Evolutionary conservation across 768 basidiomycete genomes (phyloP).

Genomic region (Collybiopsis confluens): DNA sequence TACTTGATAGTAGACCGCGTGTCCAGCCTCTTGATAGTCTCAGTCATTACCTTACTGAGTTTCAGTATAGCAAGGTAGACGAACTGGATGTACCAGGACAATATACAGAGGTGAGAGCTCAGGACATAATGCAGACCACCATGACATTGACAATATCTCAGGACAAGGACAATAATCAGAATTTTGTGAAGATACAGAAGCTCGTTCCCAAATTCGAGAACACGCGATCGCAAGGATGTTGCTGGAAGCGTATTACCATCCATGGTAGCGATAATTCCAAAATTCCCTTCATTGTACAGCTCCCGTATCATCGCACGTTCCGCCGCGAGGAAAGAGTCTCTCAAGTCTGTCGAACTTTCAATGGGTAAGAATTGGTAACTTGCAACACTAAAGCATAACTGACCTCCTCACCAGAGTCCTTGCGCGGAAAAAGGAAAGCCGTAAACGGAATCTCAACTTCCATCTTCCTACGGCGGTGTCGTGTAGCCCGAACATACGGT

Average conservation of each 20-base stretch:
- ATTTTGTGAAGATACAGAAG: slow-evolving; percentile 86
- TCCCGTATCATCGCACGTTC: slow-evolving; percentile 78
- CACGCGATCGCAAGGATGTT: slow-evolving; percentile 79
- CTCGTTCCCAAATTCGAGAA: slow-evolving; percentile 91
- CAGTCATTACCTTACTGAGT: slow-evolving; percentile 93
- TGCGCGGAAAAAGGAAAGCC: slow-evolving; percentile 82
- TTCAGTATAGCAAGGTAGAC: slow-evolving; percentile 96
- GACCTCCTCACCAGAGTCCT: slow-evolving; percentile 54
- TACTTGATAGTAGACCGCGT: slow-evolving; percentile 78
- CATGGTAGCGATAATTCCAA: slow-evolving; percentile 88
- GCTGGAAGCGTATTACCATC: slow-evolving; percentile 87
- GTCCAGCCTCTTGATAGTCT: slow-evolving; percentile 80
- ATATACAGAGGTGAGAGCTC: slow-evolving; percentile 78
- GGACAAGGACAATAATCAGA: slow-evolving; percentile 94
- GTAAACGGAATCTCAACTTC: slow-evolving; percentile 89
- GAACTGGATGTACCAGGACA: slow-evolving; percentile 99
- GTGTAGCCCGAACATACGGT: slow-evolving; percentile 74
- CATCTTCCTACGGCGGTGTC: slow-evolving; percentile 87
- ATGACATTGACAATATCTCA: slow-evolving; percentile 22
- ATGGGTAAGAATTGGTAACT: slow-evolving; percentile 51
- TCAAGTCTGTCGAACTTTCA: slow-evolving; percentile 92
- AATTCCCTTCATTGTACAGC: slow-evolving; percentile 87
- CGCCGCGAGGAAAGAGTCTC: slow-evolving; percentile 91
- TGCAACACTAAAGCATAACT: slow-evolving; percentile 2
- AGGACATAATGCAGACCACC: neutral